Evolutionary conservation across 2,329 filamentous ascomycete genomes (phyloP).

Genomic region (Fusarium heterosporum): DNA sequence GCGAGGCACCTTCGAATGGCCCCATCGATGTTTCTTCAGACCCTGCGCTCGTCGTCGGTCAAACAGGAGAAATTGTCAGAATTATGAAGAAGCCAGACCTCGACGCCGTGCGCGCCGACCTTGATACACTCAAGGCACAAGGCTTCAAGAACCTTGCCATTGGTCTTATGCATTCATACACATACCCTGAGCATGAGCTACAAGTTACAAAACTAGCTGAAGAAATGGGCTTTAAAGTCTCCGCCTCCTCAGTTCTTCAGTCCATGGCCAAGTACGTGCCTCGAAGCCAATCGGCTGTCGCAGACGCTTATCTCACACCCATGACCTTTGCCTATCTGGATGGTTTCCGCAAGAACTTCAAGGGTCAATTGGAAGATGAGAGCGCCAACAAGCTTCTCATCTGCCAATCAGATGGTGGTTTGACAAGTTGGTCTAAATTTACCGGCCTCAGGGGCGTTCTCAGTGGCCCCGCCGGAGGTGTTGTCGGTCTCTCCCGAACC

Average conservation of each 20-base stretch:
- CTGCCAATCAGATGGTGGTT: conserved; percentile 46
- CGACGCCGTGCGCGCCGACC: conserved; percentile 63
- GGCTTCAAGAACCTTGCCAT: conserved; percentile 67
- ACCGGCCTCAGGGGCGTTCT: conserved; percentile 45
- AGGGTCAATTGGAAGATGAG: conserved; percentile 42
- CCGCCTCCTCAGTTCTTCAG: conserved; percentile 53
- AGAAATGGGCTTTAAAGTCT: conserved; percentile 58
- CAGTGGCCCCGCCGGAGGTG: conserved; percentile 47
- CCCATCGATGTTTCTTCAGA: conserved; percentile 57
- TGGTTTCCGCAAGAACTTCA: conserved; percentile 47
- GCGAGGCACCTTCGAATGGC: conserved; percentile 72
- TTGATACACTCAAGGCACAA: conserved; percentile 70
- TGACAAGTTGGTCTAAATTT: conserved; percentile 47
- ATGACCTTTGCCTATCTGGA: conserved; percentile 54
- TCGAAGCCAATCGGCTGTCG: conserved; percentile 57
- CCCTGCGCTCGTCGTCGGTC: conserved; percentile 72
- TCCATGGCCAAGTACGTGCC: conserved; percentile 60
- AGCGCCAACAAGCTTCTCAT: conserved; percentile 49
- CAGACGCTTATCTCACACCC: conserved; percentile 59
- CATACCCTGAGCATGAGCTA: conserved; percentile 66
- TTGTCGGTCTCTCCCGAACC: conserved; percentile 45
- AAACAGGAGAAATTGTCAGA: conserved; percentile 76
- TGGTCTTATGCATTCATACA: conserved; percentile 79
- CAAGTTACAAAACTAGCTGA: conserved; percentile 52
- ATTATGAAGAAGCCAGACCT: conserved; percentile 71